Evolutionary conservation across 768 basidiomycete species (phyloP), one percentile per base, ranked within the genome.

Genomic region (Hericium coralloides): DNA sequence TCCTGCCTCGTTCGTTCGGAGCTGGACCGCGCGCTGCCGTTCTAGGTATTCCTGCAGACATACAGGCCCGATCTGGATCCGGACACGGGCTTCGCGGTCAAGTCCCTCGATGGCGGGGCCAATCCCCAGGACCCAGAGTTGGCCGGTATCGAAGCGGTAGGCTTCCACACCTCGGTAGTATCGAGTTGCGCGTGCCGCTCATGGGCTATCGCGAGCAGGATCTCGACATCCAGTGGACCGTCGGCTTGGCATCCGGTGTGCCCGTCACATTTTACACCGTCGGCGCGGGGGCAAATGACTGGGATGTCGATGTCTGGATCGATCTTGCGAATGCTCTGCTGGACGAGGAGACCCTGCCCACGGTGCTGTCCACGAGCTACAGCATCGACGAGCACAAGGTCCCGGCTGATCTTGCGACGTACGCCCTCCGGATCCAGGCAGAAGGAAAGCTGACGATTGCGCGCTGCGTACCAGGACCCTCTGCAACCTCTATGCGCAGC

Each of bases 201-300:
- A n/a, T 26, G 31, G 31, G 6, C 31, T 31, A 12, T 55, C 37
- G 38, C 38, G 36, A 12, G 14, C 47, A 64, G 63, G 57, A 63
- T 36, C 50, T 63, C 38, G 64, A 65, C 51, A 56, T 55, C n/a
- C 59, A 65, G 49, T 66, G 65, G 55, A 60, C 60, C 12, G 56
- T 60, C 7, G 60, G 60, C 17, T 22, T 65, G 12, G 64, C 63
- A 26, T 53, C 55, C 4, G 63, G 59, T 23, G 64, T 68, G n/a
- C 67, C 64, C 20, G 57, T 56, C 4, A 59, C 43, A 9, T 67
- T 67, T 59, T 58, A 66, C 58, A 62, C 67, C 23, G 65, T 67
- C 31, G 65, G 67, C 53, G 37, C 53, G 17, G 38, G 37, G 4
- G 65, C 65, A 55, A 53, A 38, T 58, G 63, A 55, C 45, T 55